Percentiles rank a stretch among this genome's conserved stretches.
Conservation (phyloP, 768 basidiomycete genomes). For the Megacollybia marginata region DNA sequence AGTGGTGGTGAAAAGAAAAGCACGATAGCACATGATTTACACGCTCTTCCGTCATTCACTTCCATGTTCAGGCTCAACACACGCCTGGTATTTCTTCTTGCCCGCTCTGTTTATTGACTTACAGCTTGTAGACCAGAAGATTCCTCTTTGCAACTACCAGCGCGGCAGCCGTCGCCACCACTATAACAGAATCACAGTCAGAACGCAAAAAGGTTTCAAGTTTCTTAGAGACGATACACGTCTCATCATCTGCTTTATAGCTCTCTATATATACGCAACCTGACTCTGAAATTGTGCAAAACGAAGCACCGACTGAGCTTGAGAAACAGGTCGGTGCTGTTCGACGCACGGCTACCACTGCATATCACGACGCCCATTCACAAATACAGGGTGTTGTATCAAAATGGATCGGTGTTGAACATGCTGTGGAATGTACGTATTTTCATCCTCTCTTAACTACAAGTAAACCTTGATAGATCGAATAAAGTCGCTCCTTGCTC, state of each 20-base stretch:
- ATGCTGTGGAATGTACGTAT: slow-evolving; percentile 74
- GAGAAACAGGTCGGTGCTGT: slow-evolving; percentile 70
- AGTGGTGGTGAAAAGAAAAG: no score
- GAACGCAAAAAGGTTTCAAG: no score
- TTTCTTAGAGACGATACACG: no score
- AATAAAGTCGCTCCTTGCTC: slow-evolving; percentile 74
- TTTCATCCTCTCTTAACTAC: not conserved
- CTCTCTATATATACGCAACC: slow-evolving; percentile 75
- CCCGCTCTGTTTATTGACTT: no score
- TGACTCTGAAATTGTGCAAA: slow-evolving; percentile 56
- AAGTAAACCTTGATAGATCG: slow-evolving; percentile 41
- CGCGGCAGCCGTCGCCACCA: no score
- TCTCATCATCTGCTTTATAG: slow-evolving; percentile 28
- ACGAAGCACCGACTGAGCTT: slow-evolving; percentile 68
- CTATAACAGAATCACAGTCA: no score
- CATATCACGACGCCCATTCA: slow-evolving; percentile 50
- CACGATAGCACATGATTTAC: no score
- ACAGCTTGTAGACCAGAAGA: no score
- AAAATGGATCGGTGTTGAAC: slow-evolving; percentile 82
- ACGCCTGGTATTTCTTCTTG: no score
- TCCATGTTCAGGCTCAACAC: no score
- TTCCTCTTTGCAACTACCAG: no score
- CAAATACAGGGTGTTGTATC: slow-evolving; percentile 68
- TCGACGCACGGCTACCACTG: slow-evolving; percentile 50
- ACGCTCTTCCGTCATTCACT: no score